These are phyloP conservation scores for Ilex paraguariensis DNA, from an alignment of 305 asterid species.

Conservation along the genomic window DNA sequence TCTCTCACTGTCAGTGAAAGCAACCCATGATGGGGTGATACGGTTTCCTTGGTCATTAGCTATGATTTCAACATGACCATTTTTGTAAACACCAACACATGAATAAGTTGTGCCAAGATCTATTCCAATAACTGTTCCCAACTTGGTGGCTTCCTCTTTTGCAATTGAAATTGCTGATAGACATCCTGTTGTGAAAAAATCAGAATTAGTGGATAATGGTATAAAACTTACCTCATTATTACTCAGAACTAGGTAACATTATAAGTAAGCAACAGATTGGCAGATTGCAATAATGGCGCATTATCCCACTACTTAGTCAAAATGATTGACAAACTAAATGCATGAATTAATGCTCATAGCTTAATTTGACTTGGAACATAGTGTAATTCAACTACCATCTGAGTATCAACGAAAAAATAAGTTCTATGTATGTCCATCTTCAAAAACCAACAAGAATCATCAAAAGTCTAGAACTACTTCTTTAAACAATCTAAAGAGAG, in stretches of 20 bases:
- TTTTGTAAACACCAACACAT: constrained; percentile 46
- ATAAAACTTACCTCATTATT: no score
- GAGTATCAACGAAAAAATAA: no score
- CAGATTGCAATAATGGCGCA: background rate
- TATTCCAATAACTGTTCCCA: constrained; percentile 46
- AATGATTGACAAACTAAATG: background rate
- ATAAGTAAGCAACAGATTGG: background rate
- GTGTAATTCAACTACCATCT: no score
- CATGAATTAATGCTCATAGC: no score
- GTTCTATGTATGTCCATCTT: no score
- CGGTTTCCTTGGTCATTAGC: constrained; percentile 50
- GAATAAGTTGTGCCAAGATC: constrained; percentile 55
- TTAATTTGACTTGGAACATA: no score
- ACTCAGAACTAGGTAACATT: no score
- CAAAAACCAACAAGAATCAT: no score
- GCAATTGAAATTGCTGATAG: constrained; percentile 34
- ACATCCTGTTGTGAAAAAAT: constrained; percentile 28
- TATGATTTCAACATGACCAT: constrained; percentile 48
- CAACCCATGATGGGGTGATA: constrained; percentile 53
- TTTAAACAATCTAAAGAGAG: no score
- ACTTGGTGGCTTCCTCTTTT: constrained; percentile 37
- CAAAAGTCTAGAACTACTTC: no score
- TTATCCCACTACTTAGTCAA: background rate
- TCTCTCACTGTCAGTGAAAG: constrained; percentile 40
- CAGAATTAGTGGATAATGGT: background rate